Percentiles rank a stretch among this genome's conserved stretches.
These are phyloP conservation scores for Saprolegnia parasitica DNA, from an alignment of 352 stramenopile genomes.

Conservation along the genomic window DNA sequence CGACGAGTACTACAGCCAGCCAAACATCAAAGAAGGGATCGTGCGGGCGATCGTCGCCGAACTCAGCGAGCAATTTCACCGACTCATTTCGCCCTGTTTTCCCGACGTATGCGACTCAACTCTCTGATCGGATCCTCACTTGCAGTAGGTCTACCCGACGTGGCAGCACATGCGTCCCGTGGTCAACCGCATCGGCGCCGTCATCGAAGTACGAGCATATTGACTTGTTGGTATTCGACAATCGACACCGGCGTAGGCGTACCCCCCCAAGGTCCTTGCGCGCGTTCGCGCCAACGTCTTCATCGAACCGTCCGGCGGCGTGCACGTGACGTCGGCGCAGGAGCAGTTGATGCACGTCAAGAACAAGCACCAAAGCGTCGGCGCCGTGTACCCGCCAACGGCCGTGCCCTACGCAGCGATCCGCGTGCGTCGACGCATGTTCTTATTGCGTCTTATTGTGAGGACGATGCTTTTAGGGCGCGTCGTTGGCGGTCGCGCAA, in stretches of 20 bases:
- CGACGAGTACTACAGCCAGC: constrained; percentile 64
- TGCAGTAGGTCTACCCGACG: constrained; percentile 49
- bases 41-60: constrained; percentile 52
- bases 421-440: constrained; percentile 32
- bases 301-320: constrained; percentile 57
- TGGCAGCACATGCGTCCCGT: constrained; percentile 56
- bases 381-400: constrained; percentile 74
- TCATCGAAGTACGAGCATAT: constrained; percentile 52
- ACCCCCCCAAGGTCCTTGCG: constrained; percentile 40
- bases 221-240: no score
- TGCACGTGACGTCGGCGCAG: constrained; percentile 67
- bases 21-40: constrained; percentile 53
- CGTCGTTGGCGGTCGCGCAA: constrained; percentile 46
- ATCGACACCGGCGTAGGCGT: constrained; percentile 29
- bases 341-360: constrained; percentile 42
- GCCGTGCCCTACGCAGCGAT: constrained; percentile 70
- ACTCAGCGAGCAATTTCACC: constrained; percentile 44
- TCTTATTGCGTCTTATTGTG: not conserved
- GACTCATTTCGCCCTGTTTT: constrained; percentile 16
- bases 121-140: constrained; percentile 6
- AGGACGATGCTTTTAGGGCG: constrained; percentile 31
- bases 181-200: constrained; percentile 62
- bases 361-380: constrained; percentile 43
- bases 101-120: not conserved
- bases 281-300: constrained; percentile 74